Percentiles rank a stretch among this genome's conserved stretches.
Conservation (phyloP, 1,284 basidiomycete species). For the Xerocomus nothofagi region DNA sequence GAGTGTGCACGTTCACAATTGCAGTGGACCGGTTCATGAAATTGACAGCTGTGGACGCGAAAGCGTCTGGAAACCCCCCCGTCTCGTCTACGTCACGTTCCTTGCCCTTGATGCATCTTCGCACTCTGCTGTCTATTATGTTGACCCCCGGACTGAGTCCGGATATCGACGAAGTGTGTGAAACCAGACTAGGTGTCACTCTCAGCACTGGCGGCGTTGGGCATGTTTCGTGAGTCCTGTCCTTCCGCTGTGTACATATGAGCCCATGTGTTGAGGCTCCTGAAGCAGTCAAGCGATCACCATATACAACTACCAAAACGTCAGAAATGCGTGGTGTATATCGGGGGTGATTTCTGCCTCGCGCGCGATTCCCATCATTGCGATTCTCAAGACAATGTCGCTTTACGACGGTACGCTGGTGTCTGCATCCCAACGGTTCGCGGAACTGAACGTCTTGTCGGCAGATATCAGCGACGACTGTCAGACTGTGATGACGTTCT, state of each 20-base stretch:
- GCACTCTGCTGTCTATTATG: constrained; percentile 47
- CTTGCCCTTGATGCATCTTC: constrained; percentile 44
- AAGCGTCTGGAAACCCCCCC: constrained; percentile 43
- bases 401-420: constrained; percentile 61
- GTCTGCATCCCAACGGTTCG: neutral
- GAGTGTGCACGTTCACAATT: constrained; percentile 47
- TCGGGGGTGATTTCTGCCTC: constrained; percentile 69
- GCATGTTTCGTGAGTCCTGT: constrained; percentile 45
- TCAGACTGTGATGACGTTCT: constrained; percentile 75
- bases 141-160: constrained; percentile 52
- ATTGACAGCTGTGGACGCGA: constrained; percentile 47
- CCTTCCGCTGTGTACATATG: neutral
- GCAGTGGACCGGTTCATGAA: constrained; percentile 50
- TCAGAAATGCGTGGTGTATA: constrained; percentile 62
- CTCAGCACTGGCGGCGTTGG: constrained; percentile 45
- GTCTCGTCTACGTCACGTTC: constrained; percentile 40
- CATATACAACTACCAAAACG: constrained; percentile 41
- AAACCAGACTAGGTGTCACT: constrained; percentile 45
- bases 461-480: constrained; percentile 65
- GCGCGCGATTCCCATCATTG: constrained; percentile 65
- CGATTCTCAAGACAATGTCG: constrained; percentile 68
- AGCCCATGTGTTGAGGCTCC: constrained; percentile 1
- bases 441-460: constrained; percentile 1
- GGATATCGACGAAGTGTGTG: constrained; percentile 69
- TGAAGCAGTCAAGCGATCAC: constrained; percentile 37